Percentiles rank a stretch among this genome's conserved stretches.
Evolutionary conservation across 164 flowering plant species (phyloP).

Genomic region (Liquidambar formosana): DNA sequence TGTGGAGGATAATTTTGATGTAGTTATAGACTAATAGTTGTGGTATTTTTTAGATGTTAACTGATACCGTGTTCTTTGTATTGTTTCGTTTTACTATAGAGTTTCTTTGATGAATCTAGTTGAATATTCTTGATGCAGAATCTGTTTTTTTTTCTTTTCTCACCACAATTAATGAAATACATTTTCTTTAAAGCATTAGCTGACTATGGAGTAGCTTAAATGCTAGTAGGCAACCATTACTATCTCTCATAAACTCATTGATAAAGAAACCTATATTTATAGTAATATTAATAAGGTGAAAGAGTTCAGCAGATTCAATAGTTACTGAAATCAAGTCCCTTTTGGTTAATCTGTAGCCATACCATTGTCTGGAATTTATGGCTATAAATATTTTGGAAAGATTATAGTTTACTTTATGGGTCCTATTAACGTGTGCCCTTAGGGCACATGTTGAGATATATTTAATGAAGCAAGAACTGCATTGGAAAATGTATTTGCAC

Average conservation of each 20-base stretch:
- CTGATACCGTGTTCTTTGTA: not conserved
- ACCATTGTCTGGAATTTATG: not conserved
- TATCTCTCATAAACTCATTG: too few species aligned
- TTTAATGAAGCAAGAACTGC: too few species aligned
- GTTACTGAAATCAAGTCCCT: not conserved
- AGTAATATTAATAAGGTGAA: not conserved
- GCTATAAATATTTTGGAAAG: not conserved
- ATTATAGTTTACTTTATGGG: not conserved
- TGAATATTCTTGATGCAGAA: not conserved
- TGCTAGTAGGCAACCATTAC: too few species aligned
- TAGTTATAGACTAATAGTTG: not conserved
- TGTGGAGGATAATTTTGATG: conserved; percentile 1
- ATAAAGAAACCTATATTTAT: too few species aligned
- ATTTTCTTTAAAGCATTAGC: too few species aligned
- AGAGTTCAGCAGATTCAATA: not conserved
- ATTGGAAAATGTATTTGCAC: too few species aligned
- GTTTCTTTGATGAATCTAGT: not conserved
- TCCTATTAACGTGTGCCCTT: too few species aligned
- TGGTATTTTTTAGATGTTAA: not conserved
- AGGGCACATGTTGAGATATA: too few species aligned
- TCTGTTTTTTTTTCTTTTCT: not conserved
- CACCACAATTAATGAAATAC: not conserved
- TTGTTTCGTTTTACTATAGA: not conserved
- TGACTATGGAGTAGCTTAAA: too few species aligned
- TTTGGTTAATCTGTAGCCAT: not conserved